A percentile compares a stretch with the other conserved stretches of the same genome.
Conservation (phyloP, 2,329 filamentous ascomycete species). For the Cryphonectria carpinicola region DNA sequence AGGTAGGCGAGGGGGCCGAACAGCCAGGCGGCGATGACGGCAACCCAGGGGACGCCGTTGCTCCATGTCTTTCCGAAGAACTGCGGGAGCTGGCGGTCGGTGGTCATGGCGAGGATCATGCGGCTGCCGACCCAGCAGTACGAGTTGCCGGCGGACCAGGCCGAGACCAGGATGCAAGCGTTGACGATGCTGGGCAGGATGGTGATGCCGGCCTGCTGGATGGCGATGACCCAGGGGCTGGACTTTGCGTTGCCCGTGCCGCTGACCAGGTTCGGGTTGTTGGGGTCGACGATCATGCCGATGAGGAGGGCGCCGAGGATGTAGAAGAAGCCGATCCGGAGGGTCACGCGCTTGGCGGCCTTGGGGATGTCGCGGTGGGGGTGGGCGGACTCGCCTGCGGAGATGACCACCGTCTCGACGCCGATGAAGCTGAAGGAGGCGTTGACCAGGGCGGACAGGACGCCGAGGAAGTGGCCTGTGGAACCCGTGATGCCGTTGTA, state of each 20-base stretch:
- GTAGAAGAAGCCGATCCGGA: slow-evolving; percentile 31
- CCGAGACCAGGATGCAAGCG: slow-evolving; percentile 39
- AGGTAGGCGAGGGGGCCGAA: slow-evolving; percentile 62
- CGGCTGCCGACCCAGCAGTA: slow-evolving; percentile 57
- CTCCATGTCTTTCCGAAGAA: slow-evolving; percentile 64
- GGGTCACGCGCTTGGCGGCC: slow-evolving; percentile 29
- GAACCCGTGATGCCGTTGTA: slow-evolving; percentile 31
- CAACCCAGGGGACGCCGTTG: slow-evolving; percentile 63
- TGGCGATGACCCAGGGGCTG: slow-evolving; percentile 35
- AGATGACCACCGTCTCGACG: slow-evolving; percentile 30
- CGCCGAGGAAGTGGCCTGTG: slow-evolving; percentile 30
- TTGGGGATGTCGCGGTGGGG: slow-evolving; percentile 31
- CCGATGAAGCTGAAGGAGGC: slow-evolving; percentile 29
- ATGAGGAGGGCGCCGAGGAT: slow-evolving; percentile 31
- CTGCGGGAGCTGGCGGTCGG: slow-evolving; percentile 67
- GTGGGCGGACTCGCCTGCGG: slow-evolving; percentile 29
- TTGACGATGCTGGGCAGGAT: slow-evolving; percentile 30
- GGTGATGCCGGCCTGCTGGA: slow-evolving; percentile 31
- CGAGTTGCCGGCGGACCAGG: slow-evolving; percentile 46
- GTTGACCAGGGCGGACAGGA: slow-evolving; percentile 31
- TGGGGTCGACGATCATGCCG: slow-evolving; percentile 30
- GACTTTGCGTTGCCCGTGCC: slow-evolving; percentile 26
- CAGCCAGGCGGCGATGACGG: slow-evolving; percentile 57
- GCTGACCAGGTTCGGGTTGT: slow-evolving; percentile 22
- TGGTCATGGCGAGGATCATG: slow-evolving; percentile 70